Percentiles rank a stretch among this genome's conserved stretches.
These are phyloP conservation scores for Echinochloa phyllopogon DNA, from an alignment of 176 grass and related monocot species.

Conservation along the genomic window DNA sequence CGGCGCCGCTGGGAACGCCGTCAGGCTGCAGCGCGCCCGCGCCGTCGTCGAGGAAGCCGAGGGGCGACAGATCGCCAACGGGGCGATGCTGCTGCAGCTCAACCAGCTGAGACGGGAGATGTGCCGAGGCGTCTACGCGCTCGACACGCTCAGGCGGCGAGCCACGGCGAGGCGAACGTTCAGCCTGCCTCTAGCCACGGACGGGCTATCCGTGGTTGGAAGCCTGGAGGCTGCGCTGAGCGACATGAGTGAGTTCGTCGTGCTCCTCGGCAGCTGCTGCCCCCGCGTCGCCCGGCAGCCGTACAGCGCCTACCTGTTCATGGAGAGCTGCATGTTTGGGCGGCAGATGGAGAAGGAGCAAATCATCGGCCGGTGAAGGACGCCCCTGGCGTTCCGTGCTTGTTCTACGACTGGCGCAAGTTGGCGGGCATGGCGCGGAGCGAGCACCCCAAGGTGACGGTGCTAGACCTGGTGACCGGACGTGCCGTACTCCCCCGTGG, in stretches of 20 bases:
- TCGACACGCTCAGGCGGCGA: neutral
- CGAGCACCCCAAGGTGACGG: too few species aligned
- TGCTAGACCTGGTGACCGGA: too few species aligned
- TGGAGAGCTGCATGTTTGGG: conserved; percentile 35
- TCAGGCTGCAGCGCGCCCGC: conserved; percentile 13
- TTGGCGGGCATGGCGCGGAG: too few species aligned
- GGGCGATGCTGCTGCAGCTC: conserved; percentile 24
- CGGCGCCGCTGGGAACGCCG: neutral
- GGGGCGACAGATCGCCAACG: conserved; percentile 25
- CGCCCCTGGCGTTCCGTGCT: too few species aligned
- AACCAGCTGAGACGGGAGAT: neutral
- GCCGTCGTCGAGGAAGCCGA: conserved; percentile 29
- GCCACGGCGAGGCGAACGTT: neutral
- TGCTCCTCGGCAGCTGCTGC: neutral
- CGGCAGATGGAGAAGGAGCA: conserved; percentile 24
- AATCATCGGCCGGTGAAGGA: neutral
- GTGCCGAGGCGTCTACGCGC: neutral
- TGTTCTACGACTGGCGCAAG: too few species aligned
- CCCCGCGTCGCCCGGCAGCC: conserved; percentile 1
- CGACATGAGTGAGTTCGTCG: conserved; percentile 20
- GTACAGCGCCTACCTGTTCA: conserved; percentile 17
- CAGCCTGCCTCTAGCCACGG: neutral
- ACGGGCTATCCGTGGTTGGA: neutral
- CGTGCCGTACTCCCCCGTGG: too few species aligned
- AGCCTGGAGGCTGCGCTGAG: neutral